Percentiles rank a stretch among this genome's conserved stretches.
phyloP scores from a whole-genome alignment of 768 basidiomycete genomes.

The Tricholoma hemisulphureum region DNA sequence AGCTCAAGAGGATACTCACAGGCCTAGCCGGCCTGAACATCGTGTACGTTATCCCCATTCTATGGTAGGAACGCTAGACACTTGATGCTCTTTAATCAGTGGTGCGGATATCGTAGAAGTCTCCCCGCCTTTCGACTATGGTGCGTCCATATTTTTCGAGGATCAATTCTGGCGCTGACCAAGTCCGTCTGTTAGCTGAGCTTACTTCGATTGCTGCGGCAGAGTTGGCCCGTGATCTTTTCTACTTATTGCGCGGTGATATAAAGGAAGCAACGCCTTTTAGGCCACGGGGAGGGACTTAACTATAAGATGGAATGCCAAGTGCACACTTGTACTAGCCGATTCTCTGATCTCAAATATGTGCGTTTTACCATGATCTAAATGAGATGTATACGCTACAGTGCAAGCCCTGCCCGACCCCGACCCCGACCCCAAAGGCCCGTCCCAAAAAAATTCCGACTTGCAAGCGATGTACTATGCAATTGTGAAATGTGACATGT shows the following conservation, averaged over 20 bases:
- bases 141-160: not conserved
- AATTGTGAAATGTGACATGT: no score
- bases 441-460: no score
- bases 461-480: no score
- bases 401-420: no score
- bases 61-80: not conserved
- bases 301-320: not conserved
- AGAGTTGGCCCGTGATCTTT: not conserved
- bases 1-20: not conserved
- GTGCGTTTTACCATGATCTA: not conserved
- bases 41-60: not conserved
- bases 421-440: no score
- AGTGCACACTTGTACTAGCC: not conserved
- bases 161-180: not conserved
- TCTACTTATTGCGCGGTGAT: not conserved
- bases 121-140: not conserved
- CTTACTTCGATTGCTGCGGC: not conserved
- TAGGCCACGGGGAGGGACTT: not conserved
- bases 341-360: not conserved
- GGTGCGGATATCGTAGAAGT: not conserved
- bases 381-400: no score
- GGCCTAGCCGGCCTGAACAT: not conserved
- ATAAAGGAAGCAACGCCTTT: not conserved
- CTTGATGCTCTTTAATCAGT: not conserved
- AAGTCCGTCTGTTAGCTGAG: not conserved